Percentiles rank a stretch among this genome's conserved stretches.
These are phyloP conservation scores for Curvularia hawaiiensis DNA, from an alignment of 2,329 filamentous ascomycete species.

Conservation along the genomic window DNA sequence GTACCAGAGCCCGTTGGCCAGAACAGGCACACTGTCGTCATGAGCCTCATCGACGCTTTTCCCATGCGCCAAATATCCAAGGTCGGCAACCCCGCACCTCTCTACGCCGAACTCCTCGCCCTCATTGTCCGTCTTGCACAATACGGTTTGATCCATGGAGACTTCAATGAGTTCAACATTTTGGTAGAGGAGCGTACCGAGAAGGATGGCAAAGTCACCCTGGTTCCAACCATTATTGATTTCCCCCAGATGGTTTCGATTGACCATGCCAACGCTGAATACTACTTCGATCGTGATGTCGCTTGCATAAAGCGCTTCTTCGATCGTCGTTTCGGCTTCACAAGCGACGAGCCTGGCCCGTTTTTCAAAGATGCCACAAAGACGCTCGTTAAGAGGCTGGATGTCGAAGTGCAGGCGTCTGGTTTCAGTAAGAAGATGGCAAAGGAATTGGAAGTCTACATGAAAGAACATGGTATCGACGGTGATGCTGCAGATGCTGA, in stretches of 20 bases:
- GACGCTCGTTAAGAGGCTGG: slow-evolving; percentile 71
- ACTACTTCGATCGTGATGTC: slow-evolving; percentile 97
- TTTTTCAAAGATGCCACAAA: slow-evolving; percentile 86
- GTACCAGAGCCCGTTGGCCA: slow-evolving; percentile 88
- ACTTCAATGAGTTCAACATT: slow-evolving; percentile 99
- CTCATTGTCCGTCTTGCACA: slow-evolving; percentile 83
- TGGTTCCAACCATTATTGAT: slow-evolving; percentile 89
- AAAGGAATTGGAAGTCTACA: slow-evolving; percentile 89
- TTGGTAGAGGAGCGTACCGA: slow-evolving; percentile 76
- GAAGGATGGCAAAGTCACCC: slow-evolving; percentile 50
- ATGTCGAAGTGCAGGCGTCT: slow-evolving; percentile 87
- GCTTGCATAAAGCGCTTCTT: slow-evolving; percentile 96
- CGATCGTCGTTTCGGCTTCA: slow-evolving; percentile 84
- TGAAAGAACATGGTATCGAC: slow-evolving; percentile 71
- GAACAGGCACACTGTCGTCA: slow-evolving; percentile 93
- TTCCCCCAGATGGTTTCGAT: slow-evolving; percentile 99
- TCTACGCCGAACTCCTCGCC: slow-evolving; percentile 90
- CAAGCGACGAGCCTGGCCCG: slow-evolving; percentile 79
- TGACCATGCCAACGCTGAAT: slow-evolving; percentile 90
- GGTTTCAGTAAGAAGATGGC: slow-evolving; percentile 98
- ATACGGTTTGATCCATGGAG: slow-evolving; percentile 91
- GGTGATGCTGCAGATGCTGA: slow-evolving; percentile 53
- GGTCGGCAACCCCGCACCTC: slow-evolving; percentile 79
- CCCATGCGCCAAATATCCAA: slow-evolving; percentile 86
- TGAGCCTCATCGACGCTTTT: slow-evolving; percentile 91